Base-by-base conservation (phyloP, 208 protist genomes). In the Porcisia hertigi region DNA sequence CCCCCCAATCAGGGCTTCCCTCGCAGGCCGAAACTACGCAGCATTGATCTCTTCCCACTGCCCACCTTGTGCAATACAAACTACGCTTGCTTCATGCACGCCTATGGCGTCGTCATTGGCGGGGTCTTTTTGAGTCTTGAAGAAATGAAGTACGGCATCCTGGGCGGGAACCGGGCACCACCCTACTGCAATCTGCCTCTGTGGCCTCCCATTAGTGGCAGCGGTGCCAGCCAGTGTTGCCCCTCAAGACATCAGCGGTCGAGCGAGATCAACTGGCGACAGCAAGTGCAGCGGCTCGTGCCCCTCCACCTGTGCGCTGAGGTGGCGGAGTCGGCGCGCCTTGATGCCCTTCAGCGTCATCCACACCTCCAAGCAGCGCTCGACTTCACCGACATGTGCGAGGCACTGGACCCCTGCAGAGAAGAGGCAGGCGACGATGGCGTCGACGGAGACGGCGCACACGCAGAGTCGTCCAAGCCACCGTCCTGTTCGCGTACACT, bases 141-240 rank as follows among this genome's bases (percentile, higher is more conserved):
- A 39, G 89, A 90, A 52, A 86, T 96, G 65, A 96, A 96, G 74
- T 83, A 93, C 77, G 88, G 86, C 63, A 85, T 96, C 53, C 78
- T 94, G 14, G 76, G 88, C 52, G 82, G 88, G 16, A 89, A 92
- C 70, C 75, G 75, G 23, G 69, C 85, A 11, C 74, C 85, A 12
- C 72, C 69, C 2, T 86, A 82, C 79, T 69, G 69, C 36, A 63
- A 87, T 12, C 41, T 86, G 2, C 86, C 90, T 36, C 85, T 77
- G 59, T 77, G 72, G 78, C 23, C 49, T 14, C 59, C 83, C 34
- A 82, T 86, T 69, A 62, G 70, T 11, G 41, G 43, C 66, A 53
- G 36, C 14, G 71, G 58, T 23, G 57, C 30, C 25, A 36, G 23
- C 25, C 41, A 16, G 34, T 43, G 23, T 8, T 5, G 20, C 52